Evolutionary conservation across 306 rosid species (phyloP), one percentile per base, ranked within the genome.

Genomic region (Astragalus glycyphyllos): DNA sequence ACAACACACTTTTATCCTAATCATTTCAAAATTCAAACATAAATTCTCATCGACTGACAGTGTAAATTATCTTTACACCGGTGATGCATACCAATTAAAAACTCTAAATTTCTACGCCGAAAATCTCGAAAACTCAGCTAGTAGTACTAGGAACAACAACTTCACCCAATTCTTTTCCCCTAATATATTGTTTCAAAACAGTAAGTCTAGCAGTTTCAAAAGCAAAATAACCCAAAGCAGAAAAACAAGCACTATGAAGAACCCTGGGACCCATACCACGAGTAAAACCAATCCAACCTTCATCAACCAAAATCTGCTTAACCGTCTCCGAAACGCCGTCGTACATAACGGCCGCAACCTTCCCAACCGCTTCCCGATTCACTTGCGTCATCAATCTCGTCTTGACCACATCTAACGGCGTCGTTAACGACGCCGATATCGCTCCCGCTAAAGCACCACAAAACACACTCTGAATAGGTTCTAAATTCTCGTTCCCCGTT

Each of bases 381-480:
- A 71, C 87, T 78, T 89, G 98, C 1, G 98, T 90, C 98, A 94
- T 94, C 82, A 94, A 68, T 74, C 97, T 66, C 6, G 98, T 94
- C 90, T 90, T 94, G 11, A 94, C 98, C 41, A 89, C 97, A 69
- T 94, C 96, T 63, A 94, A 77, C 35, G 97, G 98, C 1, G 98
- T 94, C 0, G 98, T 94, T 0, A 94, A 32, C 0, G 98, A 86
- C 0, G 98, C 97, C 0, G 98, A 90, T 8, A 94, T 90, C 0
- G 97, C 96, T 0, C 98, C 97, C 0, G 98, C 97, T 20, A 94
- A 74, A 1, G 96, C 98, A 31, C 97, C 97, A 40, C 98, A 94
- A 2, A 85, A 14, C 46, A 94, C 95, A 37, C 96, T 94, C 85
- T 90, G 97, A 53, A 86, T 0, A 2, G 97, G 98, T 76, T 89